A percentile compares a stretch with the other conserved stretches of the same genome.
Conservation (phyloP, 2,329 filamentous ascomycete species). For the Cladosporium cucumerinum region DNA sequence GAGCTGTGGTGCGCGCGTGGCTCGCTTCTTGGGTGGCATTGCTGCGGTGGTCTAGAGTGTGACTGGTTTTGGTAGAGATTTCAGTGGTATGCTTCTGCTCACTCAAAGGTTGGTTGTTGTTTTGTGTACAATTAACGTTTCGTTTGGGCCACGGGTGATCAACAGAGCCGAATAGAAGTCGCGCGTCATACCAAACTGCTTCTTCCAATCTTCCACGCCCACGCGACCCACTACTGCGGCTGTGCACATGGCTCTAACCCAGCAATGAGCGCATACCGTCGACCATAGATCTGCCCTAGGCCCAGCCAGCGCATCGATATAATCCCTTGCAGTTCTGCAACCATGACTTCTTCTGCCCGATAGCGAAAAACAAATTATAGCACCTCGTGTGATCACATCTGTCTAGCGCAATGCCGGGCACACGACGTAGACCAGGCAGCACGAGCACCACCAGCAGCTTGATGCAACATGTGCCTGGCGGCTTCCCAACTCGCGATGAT, state of each 20-base stretch:
- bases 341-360: not conserved
- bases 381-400: not conserved
- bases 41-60: not conserved
- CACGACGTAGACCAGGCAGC: slow-evolving; percentile 19
- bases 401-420: slow-evolving; percentile 6
- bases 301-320: not conserved
- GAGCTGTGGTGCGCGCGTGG: slow-evolving; percentile 2
- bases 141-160: slow-evolving; percentile 3
- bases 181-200: slow-evolving; percentile 6
- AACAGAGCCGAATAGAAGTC: not conserved
- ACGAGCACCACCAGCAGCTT: slow-evolving; percentile 33
- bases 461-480: slow-evolving; percentile 48
- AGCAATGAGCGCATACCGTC: slow-evolving; percentile 6
- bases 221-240: slow-evolving; percentile 12
- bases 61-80: not conserved
- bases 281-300: slow-evolving; percentile 5
- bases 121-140: not conserved
- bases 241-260: not conserved
- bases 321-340: not conserved
- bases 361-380: not conserved
- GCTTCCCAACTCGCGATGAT: slow-evolving; percentile 39
- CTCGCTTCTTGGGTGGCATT: slow-evolving; percentile 13
- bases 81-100: not conserved
- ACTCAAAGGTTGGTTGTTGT: not conserved
- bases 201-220: slow-evolving; percentile 10